phyloP scores from a whole-genome alignment of 345 rosid genomes.

The Gossypium ekmanianum region DNA sequence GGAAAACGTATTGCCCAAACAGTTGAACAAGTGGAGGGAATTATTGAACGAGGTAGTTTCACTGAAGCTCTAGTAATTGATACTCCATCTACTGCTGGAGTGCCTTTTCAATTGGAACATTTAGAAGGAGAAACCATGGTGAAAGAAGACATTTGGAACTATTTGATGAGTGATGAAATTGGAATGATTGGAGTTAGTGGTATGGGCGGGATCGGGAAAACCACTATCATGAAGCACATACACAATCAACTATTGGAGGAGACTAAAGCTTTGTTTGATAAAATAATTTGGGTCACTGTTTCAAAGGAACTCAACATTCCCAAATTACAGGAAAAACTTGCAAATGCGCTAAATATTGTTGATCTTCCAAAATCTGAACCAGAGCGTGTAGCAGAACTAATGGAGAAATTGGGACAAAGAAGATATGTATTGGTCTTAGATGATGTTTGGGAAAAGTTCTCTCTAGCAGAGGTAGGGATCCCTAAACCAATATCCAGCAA shows the following conservation, averaged over 20 bases:
- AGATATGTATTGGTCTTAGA: too few relatives aligned
- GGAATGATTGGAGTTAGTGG: too few relatives aligned
- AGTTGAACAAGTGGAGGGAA: background rate
- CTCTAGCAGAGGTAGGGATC: too few relatives aligned
- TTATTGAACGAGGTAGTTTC: background rate
- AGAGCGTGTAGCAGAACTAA: background rate
- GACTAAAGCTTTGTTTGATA: background rate
- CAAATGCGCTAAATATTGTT: background rate
- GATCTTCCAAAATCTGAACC: background rate
- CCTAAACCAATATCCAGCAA: too few relatives aligned
- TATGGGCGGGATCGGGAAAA: background rate
- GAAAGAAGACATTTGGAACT: background rate
- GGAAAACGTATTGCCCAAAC: background rate
- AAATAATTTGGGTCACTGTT: background rate
- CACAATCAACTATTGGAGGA: background rate
- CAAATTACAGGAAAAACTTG: background rate
- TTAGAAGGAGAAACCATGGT: background rate
- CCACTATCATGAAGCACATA: background rate
- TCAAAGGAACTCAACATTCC: background rate
- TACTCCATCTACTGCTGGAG: background rate
- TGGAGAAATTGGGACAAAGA: background rate
- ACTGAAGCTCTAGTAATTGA: background rate
- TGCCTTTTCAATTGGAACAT: background rate
- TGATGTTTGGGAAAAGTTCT: too few relatives aligned
- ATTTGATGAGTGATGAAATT: background rate